Conservation (phyloP, 2,329 filamentous ascomycete species). For the Pseudogymnoascus sp. region DNA sequence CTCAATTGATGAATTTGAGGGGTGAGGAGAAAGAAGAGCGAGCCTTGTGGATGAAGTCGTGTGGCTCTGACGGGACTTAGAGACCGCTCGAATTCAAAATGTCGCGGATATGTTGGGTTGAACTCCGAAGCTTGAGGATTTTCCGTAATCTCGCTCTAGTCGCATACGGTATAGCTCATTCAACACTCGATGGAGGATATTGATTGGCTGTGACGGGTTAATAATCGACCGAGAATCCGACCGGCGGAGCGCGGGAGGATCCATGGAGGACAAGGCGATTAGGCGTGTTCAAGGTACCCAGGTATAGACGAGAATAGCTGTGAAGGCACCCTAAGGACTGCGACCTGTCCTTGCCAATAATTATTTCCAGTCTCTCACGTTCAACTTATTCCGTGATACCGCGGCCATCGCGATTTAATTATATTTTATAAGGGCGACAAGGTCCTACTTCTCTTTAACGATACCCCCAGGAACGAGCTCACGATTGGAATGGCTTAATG, state of each 20-base stretch:
- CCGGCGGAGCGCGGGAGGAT: conserved; percentile 1
- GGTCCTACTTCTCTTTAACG: conserved; percentile 9
- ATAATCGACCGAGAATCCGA: not conserved
- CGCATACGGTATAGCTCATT: not conserved
- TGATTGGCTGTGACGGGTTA: not conserved
- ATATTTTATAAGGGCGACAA: conserved; percentile 10
- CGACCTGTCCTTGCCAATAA: conserved; percentile 10
- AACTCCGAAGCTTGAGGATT: conserved; percentile 9
- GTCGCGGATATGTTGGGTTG: conserved; percentile 12
- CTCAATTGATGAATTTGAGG: conserved; percentile 8
- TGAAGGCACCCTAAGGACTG: not conserved
- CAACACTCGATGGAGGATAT: not conserved
- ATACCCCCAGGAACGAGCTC: conserved; percentile 30
- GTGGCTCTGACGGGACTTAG: not conserved
- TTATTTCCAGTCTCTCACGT: not conserved
- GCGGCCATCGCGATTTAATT: conserved; percentile 8
- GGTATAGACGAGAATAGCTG: conserved; percentile 4
- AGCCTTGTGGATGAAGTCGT: conserved; percentile 2
- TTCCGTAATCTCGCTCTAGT: conserved; percentile 7
- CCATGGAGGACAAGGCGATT: not conserved
- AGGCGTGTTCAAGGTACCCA: conserved; percentile 2
- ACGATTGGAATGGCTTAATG: conserved; percentile 37
- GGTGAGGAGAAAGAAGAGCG: not conserved
- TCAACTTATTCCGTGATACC: not conserved
- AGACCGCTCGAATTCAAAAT: conserved; percentile 9